phyloP scores from a whole-genome alignment of 2,329 filamentous ascomycete genomes.

The Diaporthe citriasiana region DNA sequence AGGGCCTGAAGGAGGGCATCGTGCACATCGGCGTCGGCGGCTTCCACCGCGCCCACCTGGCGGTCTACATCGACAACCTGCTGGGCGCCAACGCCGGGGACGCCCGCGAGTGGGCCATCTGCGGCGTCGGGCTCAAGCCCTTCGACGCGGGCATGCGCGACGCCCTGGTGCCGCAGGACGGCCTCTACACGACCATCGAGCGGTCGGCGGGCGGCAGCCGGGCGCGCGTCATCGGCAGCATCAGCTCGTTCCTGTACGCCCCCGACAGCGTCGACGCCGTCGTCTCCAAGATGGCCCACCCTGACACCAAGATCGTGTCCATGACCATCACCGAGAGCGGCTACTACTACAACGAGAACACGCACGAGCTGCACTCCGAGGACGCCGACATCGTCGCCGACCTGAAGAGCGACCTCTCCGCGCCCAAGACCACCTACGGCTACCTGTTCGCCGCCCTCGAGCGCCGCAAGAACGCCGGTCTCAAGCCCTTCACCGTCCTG shows the following conservation, averaged over 20 bases:
- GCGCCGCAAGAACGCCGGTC: conserved; percentile 59
- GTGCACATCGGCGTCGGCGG: conserved; percentile 68
- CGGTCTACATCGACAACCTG: conserved; percentile 65
- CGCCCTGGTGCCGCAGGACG: conserved; percentile 61
- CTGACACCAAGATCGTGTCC: conserved; percentile 67
- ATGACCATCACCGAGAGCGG: conserved; percentile 69
- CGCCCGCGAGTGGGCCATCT: conserved; percentile 63
- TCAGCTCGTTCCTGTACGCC: conserved; percentile 66
- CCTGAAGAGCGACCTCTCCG: conserved; percentile 58
- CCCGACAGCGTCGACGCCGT: conserved; percentile 66
- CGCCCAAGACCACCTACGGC: conserved; percentile 64
- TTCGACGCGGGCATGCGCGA: conserved; percentile 67
- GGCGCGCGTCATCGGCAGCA: conserved; percentile 64
- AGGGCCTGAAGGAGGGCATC: conserved; percentile 65
- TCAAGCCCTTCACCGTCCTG: conserved; percentile 67
- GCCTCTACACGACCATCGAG: conserved; percentile 68
- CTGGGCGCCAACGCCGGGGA: conserved; percentile 61
- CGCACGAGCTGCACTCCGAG: conserved; percentile 64
- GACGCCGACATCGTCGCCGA: conserved; percentile 65
- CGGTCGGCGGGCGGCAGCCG: conserved; percentile 65
- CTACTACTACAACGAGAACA: conserved; percentile 71
- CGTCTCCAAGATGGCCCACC: conserved; percentile 68
- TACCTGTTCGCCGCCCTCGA: conserved; percentile 66
- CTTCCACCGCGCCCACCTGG: conserved; percentile 68
- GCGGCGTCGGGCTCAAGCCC: conserved; percentile 65